These are phyloP conservation scores for Castanea mollissima DNA, from an alignment of 306 rosid genomes.

Conservation along the genomic window DNA sequence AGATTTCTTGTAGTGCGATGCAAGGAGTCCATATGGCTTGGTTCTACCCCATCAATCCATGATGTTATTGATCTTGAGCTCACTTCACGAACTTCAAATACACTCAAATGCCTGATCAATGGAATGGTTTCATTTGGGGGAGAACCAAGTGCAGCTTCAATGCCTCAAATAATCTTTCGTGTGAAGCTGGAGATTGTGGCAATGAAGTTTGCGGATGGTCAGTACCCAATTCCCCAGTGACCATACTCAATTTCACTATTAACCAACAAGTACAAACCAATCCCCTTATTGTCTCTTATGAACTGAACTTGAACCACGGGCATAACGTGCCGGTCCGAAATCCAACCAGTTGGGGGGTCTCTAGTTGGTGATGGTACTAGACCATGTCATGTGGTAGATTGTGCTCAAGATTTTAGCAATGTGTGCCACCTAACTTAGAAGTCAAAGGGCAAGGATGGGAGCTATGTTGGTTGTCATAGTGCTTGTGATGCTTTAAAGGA, in stretches of 20 bases:
- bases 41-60: constrained; percentile 17
- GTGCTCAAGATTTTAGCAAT: constrained; percentile 3
- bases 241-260: constrained; percentile 26
- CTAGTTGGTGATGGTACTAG: constrained; percentile 26
- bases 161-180: constrained; percentile 19
- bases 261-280: neutral
- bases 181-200: constrained; percentile 32
- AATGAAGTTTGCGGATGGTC: neutral
- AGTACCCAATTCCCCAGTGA: constrained; percentile 22
- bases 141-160: constrained; percentile 15
- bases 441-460: neutral
- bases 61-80: constrained; percentile 9
- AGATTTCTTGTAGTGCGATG: too few relatives aligned
- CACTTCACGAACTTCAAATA: neutral
- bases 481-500: constrained; percentile 32
- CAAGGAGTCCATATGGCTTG: neutral
- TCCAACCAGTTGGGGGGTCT: constrained; percentile 31
- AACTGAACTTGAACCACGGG: constrained; percentile 39
- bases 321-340: constrained; percentile 23
- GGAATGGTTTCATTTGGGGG: constrained; percentile 15
- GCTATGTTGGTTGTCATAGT: constrained; percentile 31
- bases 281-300: constrained; percentile 27
- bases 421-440: constrained; percentile 18
- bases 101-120: constrained; percentile 32
- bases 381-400: constrained; percentile 25